These are phyloP conservation scores for Epithemia pelagica DNA, from an alignment of 108 stramenopile genomes.

Conservation along the genomic window DNA sequence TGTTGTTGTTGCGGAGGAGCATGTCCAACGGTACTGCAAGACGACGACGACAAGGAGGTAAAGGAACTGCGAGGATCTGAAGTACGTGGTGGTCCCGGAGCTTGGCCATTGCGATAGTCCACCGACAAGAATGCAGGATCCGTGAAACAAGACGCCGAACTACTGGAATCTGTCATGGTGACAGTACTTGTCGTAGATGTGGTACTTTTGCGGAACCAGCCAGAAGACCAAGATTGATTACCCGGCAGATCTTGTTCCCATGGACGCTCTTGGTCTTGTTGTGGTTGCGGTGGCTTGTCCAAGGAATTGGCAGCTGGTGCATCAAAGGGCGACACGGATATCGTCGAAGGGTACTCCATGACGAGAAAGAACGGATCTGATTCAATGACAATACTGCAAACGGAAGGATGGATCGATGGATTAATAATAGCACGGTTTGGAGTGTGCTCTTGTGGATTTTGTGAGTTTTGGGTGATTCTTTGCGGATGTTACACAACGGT, in stretches of 20 bases:
- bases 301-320: neutral
- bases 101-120: neutral
- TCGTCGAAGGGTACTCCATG: neutral
- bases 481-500: too few relatives aligned
- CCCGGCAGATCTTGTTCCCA: neutral
- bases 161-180: neutral
- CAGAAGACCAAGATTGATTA: neutral
- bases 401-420: too few relatives aligned
- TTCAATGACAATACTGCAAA: too few relatives aligned
- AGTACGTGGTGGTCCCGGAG: too few relatives aligned
- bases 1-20: neutral
- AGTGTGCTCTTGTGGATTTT: too few relatives aligned
- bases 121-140: neutral
- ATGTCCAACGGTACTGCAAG: too few relatives aligned
- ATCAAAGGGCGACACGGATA: neutral
- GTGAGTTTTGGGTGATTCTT: too few relatives aligned
- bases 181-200: neutral
- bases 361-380: too few relatives aligned
- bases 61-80: neutral
- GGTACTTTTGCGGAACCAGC: neutral
- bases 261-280: neutral
- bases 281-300: neutral
- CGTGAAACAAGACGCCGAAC: neutral
- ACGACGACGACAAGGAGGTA: neutral
- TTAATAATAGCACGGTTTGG: too few relatives aligned